phyloP scores from a whole-genome alignment of 495 filamentous ascomycete species.

The Astrocystis sublimbata region DNA sequence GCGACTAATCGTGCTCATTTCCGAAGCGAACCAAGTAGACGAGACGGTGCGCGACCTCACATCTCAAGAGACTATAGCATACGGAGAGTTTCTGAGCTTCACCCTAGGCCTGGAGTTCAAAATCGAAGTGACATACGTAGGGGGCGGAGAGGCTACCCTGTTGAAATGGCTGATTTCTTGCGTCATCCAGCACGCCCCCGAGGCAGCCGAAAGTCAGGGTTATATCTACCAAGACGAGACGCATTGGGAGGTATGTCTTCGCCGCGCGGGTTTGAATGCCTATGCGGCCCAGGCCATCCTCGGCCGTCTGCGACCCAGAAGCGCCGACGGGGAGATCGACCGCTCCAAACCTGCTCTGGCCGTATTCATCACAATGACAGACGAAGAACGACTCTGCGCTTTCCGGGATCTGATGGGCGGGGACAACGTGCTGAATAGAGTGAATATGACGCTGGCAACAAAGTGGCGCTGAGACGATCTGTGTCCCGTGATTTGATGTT shows the following conservation, averaged over 20 bases:
- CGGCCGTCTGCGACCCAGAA: constrained; percentile 46
- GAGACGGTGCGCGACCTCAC: constrained; percentile 41
- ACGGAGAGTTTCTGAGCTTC: constrained; percentile 59
- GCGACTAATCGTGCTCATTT: constrained; percentile 68
- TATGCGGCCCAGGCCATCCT: constrained; percentile 76
- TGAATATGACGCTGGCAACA: constrained; percentile 41
- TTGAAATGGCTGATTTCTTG: constrained; percentile 58
- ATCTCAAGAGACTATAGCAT: constrained; percentile 50
- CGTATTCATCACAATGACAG: constrained; percentile 59
- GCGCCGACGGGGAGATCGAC: constrained; percentile 17
- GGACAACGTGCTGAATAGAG: constrained; percentile 51
- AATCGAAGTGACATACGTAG: constrained; percentile 53
- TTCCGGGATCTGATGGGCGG: constrained; percentile 56
- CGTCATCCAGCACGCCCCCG: constrained; percentile 43
- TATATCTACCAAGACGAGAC: constrained; percentile 53
- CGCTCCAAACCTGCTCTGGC: constrained; percentile 47
- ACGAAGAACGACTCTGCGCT: constrained; percentile 41
- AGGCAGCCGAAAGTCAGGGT: constrained; percentile 28
- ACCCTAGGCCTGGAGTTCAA: constrained; percentile 41
- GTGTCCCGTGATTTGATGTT: not conserved
- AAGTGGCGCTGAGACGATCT: constrained; percentile 31
- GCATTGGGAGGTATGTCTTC: constrained; percentile 73
- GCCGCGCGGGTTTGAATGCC: constrained; percentile 73
- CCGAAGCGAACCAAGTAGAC: constrained; percentile 47
- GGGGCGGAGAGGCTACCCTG: constrained; percentile 58